These are phyloP conservation scores for Camelina laxa DNA, from an alignment of 345 rosid species.

Conservation along the genomic window DNA sequence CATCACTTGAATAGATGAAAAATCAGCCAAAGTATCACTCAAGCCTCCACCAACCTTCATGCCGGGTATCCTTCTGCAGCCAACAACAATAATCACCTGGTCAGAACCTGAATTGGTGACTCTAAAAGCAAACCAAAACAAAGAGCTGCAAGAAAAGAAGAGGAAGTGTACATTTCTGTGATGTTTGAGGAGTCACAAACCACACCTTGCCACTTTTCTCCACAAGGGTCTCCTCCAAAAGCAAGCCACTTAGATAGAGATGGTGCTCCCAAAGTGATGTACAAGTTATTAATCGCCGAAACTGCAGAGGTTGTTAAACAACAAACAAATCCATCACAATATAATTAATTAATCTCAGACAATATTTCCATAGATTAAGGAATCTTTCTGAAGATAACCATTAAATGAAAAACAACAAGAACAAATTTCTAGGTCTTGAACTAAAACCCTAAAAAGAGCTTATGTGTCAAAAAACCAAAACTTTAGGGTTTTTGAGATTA, in stretches of 20 bases:
- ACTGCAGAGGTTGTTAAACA: constrained; percentile 50
- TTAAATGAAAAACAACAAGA: background rate
- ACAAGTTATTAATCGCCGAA: constrained; percentile 73
- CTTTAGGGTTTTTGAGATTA: constrained; percentile 23
- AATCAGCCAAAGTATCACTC: constrained; percentile 54
- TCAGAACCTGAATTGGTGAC: constrained; percentile 26
- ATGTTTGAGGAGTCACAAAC: constrained; percentile 76
- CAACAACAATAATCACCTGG: constrained; percentile 38
- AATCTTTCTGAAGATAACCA: background rate
- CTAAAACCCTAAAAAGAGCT: constrained; percentile 37
- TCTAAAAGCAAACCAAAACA: constrained; percentile 38
- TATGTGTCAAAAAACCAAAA: background rate
- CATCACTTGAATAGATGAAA: constrained; percentile 73
- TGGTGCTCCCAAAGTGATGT: constrained; percentile 63
- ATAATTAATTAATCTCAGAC: background rate
- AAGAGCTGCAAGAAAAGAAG: background rate
- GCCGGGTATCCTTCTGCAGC: constrained; percentile 66
- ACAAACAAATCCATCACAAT: constrained; percentile 8
- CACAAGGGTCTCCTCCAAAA: constrained; percentile 95
- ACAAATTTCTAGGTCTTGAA: constrained; percentile 4
- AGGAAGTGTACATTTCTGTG: constrained; percentile 61
- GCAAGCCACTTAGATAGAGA: constrained; percentile 69
- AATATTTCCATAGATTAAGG: background rate
- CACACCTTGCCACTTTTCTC: constrained; percentile 87
- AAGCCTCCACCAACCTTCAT: constrained; percentile 72